These are phyloP conservation scores for Curvularia verruculosa DNA, from an alignment of 2,329 filamentous ascomycete genomes.

Conservation along the genomic window DNA sequence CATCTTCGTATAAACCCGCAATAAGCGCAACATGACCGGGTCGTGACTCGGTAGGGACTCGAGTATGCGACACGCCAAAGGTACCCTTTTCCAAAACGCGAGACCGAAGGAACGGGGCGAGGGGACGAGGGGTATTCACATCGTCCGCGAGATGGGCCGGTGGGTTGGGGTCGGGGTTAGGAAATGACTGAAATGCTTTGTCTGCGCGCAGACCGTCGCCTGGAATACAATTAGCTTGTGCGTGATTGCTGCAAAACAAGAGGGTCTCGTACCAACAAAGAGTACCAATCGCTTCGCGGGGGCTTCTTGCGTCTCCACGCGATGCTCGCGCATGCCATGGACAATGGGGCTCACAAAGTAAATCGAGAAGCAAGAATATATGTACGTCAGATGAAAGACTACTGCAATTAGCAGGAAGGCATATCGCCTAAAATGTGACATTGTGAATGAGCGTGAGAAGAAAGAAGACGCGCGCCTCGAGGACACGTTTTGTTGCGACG, in stretches of 20 bases:
- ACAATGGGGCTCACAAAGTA: slow-evolving; percentile 99
- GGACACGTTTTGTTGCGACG: slow-evolving; percentile 30
- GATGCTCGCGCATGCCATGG: slow-evolving; percentile 86
- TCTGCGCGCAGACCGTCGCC: slow-evolving; percentile 94
- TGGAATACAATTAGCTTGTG: slow-evolving; percentile 24
- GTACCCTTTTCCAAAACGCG: slow-evolving; percentile 87
- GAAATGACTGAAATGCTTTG: slow-evolving; percentile 94
- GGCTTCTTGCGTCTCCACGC: slow-evolving; percentile 71
- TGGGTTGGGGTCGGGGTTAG: slow-evolving; percentile 74
- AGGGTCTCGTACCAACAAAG: slow-evolving; percentile 73
- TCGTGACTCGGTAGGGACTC: slow-evolving; percentile 94
- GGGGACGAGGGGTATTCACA: slow-evolving; percentile 73
- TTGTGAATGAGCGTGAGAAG: slow-evolving; percentile 34
- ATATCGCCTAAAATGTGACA: slow-evolving; percentile 69
- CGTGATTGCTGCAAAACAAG: not conserved
- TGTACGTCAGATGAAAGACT: slow-evolving; percentile 91
- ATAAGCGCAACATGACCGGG: slow-evolving; percentile 97
- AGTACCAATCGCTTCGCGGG: slow-evolving; percentile 90
- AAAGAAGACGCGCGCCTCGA: slow-evolving; percentile 36
- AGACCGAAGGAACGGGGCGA: slow-evolving; percentile 90
- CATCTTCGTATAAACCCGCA: slow-evolving; percentile 95
- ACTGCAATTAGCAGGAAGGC: slow-evolving; percentile 88
- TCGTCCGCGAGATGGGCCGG: slow-evolving; percentile 62
- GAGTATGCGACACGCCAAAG: slow-evolving; percentile 95
- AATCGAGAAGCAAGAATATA: slow-evolving; percentile 82